A percentile compares a stretch with the other conserved stretches of the same genome.
phyloP scores from a whole-genome alignment of 2,329 filamentous ascomycete species.

The Monilinia aucupariae region DNA sequence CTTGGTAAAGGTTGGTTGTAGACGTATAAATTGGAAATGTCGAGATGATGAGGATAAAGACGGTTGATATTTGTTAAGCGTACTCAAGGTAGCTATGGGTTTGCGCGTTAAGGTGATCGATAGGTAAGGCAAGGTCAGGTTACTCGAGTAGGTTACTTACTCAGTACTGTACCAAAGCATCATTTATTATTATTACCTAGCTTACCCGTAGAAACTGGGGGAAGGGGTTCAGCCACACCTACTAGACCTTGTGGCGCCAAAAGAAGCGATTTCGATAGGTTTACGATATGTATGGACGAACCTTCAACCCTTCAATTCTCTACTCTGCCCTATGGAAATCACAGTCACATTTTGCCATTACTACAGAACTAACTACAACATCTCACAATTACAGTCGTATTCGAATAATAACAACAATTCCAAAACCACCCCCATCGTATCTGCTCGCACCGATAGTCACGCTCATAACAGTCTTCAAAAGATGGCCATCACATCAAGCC shows the following conservation, averaged over 20 bases:
- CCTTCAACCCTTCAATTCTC: not conserved
- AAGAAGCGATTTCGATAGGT: not conserved
- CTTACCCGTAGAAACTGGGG: not conserved
- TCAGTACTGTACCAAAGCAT: too few relatives aligned
- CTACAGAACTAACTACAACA: not conserved
- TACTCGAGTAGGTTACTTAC: too few relatives aligned
- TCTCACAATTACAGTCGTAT: not conserved
- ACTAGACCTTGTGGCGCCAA: not conserved
- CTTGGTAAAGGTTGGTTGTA: not conserved
- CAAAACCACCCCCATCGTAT: conserved; percentile 11
- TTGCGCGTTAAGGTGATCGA: conserved; percentile 16
- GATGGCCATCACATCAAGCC: conserved; percentile 60
- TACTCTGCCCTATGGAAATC: too few relatives aligned
- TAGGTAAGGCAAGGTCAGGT: not conserved
- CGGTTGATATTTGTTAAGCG: conserved; percentile 8
- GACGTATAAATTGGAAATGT: too few relatives aligned
- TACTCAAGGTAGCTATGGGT: conserved; percentile 19
- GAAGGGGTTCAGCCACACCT: not conserved
- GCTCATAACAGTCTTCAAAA: conserved; percentile 38
- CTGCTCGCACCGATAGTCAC: conserved; percentile 37
- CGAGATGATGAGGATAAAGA: conserved; percentile 3
- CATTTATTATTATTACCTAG: too few relatives aligned
- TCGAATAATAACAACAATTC: not conserved
- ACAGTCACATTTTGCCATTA: not conserved
- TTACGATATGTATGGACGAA: not conserved